Evolutionary conservation across 2,329 filamentous ascomycete species (phyloP).

Genomic region (Alternaria novae-zelandiae): DNA sequence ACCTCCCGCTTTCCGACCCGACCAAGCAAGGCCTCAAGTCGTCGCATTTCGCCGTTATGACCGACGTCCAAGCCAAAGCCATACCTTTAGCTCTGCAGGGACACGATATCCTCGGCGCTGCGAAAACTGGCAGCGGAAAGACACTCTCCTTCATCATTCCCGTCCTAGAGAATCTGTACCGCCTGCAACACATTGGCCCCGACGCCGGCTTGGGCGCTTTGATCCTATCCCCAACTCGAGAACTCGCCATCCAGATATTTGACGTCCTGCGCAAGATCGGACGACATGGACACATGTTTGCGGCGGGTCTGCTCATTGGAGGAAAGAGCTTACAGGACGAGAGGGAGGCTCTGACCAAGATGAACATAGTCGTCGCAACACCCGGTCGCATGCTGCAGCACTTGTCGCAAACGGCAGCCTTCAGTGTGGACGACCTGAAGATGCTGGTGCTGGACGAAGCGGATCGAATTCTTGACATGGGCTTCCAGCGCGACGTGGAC

Average conservation of each 20-base stretch:
- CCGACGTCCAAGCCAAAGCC: conserved; percentile 90
- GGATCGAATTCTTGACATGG: conserved; percentile 97
- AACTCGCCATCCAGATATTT: conserved; percentile 96
- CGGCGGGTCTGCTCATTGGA: conserved; percentile 90
- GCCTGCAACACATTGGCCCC: conserved; percentile 84
- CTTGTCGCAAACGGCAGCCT: conserved; percentile 87
- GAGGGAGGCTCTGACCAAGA: conserved; percentile 79
- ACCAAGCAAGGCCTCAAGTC: conserved; percentile 80
- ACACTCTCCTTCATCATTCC: conserved; percentile 92
- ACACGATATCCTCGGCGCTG: conserved; percentile 87
- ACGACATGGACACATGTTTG: conserved; percentile 81
- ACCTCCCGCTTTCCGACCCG: conserved; percentile 83
- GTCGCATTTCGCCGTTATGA: conserved; percentile 88
- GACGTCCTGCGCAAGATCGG: conserved; percentile 91
- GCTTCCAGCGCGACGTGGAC: conserved; percentile 88
- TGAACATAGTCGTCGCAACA: conserved; percentile 98
- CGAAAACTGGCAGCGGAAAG: conserved; percentile 95
- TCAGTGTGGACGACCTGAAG: conserved; percentile 89
- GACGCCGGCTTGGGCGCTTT: conserved; percentile 88
- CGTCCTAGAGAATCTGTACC: conserved; percentile 89
- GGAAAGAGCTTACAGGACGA: conserved; percentile 91
- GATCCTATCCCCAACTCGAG: conserved; percentile 91
- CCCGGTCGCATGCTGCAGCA: conserved; percentile 95
- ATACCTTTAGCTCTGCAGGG: conserved; percentile 87
- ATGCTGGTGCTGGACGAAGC: conserved; percentile 95